Evolutionary conservation across 192 early-diverging fungal genomes (phyloP).

Genomic region (Endogone sp.): DNA sequence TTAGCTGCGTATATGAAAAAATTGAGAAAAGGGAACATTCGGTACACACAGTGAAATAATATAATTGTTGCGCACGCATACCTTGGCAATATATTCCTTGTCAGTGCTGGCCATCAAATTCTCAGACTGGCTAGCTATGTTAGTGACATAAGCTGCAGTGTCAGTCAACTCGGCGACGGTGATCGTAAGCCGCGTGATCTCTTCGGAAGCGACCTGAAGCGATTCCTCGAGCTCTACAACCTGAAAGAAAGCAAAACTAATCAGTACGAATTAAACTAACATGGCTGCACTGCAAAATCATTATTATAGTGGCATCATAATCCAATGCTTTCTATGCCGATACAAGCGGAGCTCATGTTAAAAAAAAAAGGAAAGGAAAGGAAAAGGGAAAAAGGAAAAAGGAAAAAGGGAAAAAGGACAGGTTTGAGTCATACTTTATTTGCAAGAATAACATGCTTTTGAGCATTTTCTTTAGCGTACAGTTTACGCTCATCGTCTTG

Average conservation of each 20-base stretch:
- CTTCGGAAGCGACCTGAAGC: slow-evolving; percentile 12
- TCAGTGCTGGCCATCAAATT: neutral
- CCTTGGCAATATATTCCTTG: neutral
- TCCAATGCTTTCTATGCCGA: neutral
- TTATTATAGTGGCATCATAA: neutral
- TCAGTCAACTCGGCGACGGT: slow-evolving; percentile 7
- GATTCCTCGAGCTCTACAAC: slow-evolving; percentile 12
- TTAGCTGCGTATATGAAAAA: neutral
- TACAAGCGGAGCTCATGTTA: too few species aligned
- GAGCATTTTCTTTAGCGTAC: neutral
- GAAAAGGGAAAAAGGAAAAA: too few species aligned
- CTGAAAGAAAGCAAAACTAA: neutral
- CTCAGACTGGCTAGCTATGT: neutral
- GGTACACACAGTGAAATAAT: neutral
- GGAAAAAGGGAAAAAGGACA: too few species aligned
- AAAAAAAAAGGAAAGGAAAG: too few species aligned
- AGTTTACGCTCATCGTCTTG: neutral
- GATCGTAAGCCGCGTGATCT: slow-evolving; percentile 14
- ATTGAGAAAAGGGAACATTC: neutral
- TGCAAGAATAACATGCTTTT: neutral
- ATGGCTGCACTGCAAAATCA: neutral
- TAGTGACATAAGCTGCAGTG: neutral
- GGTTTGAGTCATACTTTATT: neutral
- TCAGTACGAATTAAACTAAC: neutral
- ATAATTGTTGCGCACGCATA: neutral